Conservation (phyloP, 441 rosid genomes). For the Gossypium trilobum region DNA sequence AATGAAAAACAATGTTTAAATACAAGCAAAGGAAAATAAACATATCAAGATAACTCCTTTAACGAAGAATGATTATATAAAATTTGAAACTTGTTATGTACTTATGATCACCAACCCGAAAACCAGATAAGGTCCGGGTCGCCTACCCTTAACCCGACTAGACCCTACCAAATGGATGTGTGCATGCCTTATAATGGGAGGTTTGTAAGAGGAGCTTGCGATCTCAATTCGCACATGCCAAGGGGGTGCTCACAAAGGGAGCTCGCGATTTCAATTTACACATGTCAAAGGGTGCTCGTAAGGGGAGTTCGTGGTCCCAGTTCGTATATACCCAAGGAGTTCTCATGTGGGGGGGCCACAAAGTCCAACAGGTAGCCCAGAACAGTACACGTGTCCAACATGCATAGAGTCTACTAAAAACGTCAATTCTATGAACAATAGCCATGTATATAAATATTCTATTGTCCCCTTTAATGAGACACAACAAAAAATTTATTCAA, state of each 20-base stretch:
- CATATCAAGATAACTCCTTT: too few relatives aligned
- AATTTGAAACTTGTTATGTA: too few relatives aligned
- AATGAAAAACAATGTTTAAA: too few relatives aligned
- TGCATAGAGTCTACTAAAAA: neutral
- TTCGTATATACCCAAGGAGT: too few relatives aligned
- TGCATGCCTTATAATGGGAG: neutral
- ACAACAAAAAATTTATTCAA: too few relatives aligned
- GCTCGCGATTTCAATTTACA: neutral
- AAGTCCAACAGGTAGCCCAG: neutral
- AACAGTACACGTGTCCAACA: neutral
- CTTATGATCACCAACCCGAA: too few relatives aligned
- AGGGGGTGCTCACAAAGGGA: too few relatives aligned
- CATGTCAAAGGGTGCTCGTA: neutral
- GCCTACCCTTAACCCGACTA: too few relatives aligned
- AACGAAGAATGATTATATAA: too few relatives aligned
- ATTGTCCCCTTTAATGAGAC: neutral
- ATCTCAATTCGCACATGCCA: too few relatives aligned
- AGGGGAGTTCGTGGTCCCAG: neutral
- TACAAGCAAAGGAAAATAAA: too few relatives aligned
- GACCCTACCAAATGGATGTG: neutral
- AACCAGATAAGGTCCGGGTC: too few relatives aligned
- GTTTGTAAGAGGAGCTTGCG: neutral
- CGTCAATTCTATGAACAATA: neutral
- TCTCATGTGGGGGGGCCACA: neutral
- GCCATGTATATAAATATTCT: neutral